Percentiles rank a stretch among this genome's conserved stretches.
phyloP scores from a whole-genome alignment of 305 asterid genomes.

The Stenogyne calaminthoides region DNA sequence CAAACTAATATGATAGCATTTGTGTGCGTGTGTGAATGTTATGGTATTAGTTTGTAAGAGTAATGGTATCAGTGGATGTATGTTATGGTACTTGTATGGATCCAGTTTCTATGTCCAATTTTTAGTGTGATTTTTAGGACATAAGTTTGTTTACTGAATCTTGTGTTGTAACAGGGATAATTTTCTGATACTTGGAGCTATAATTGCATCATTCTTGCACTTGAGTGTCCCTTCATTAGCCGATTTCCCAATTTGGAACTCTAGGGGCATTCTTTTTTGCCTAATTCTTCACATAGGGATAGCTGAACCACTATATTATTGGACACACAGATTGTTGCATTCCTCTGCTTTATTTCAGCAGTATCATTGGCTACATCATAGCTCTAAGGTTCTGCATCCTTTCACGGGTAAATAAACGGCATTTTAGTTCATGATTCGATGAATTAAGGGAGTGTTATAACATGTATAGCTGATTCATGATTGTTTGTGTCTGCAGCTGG shows the following conservation, averaged over 20 bases:
- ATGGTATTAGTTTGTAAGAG: too few relatives aligned
- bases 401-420: slow-evolving; percentile 35
- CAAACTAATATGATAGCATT: too few relatives aligned
- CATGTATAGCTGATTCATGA: neutral
- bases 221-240: slow-evolving; percentile 58
- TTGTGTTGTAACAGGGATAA: slow-evolving; percentile 68
- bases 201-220: slow-evolving; percentile 48
- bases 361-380: slow-evolving; percentile 52
- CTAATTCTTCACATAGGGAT: slow-evolving; percentile 62
- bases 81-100: too few relatives aligned
- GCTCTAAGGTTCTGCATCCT: slow-evolving; percentile 46
- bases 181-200: slow-evolving; percentile 70
- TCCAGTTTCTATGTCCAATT: neutral
- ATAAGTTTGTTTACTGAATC: slow-evolving; percentile 20
- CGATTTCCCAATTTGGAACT: slow-evolving; percentile 69
- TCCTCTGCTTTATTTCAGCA: slow-evolving; percentile 39
- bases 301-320: slow-evolving; percentile 85
- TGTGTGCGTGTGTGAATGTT: too few relatives aligned
- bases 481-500: slow-evolving; percentile 56
- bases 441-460: neutral
- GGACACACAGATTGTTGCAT: slow-evolving; percentile 75
- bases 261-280: slow-evolving; percentile 58
- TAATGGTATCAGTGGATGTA: too few relatives aligned
- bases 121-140: neutral
- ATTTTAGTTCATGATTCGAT: neutral